These are phyloP conservation scores for Colletotrichum cordylinicola DNA, from an alignment of 2,329 filamentous ascomycete species.

Conservation along the genomic window DNA sequence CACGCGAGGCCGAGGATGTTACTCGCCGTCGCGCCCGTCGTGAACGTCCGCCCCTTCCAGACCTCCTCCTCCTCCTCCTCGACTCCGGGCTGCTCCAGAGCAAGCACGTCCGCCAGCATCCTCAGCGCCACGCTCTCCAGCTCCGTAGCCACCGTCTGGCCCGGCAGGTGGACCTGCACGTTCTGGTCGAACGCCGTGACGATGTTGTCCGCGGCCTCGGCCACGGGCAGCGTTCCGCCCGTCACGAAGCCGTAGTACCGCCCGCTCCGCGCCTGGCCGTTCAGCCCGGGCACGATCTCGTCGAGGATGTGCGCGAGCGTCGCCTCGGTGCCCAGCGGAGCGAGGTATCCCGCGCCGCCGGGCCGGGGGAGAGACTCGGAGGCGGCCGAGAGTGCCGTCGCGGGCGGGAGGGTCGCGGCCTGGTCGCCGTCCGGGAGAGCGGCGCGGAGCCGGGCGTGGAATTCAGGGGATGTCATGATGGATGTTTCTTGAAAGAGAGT, in stretches of 20 bases:
- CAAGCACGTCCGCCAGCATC: conserved; percentile 70
- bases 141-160: conserved; percentile 76
- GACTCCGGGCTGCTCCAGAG: conserved; percentile 42
- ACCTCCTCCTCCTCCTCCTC: conserved; percentile 62
- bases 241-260: conserved; percentile 92
- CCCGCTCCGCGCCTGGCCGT: conserved; percentile 65
- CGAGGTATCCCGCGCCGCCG: conserved; percentile 34
- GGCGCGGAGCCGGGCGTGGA: conserved; percentile 15
- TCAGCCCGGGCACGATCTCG: conserved; percentile 65
- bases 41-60: conserved; percentile 62
- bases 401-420: conserved; percentile 44
- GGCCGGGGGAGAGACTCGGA: conserved; percentile 44
- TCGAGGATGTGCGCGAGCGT: conserved; percentile 49
- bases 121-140: conserved; percentile 76
- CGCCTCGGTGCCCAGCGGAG: conserved; percentile 31
- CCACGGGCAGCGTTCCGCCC: conserved; percentile 79
- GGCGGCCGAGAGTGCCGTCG: conserved; percentile 38
- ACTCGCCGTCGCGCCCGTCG: conserved; percentile 72
- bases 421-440: not conserved
- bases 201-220: conserved; percentile 83
- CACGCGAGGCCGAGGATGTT: conserved; percentile 80
- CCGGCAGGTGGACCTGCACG: conserved; percentile 79
- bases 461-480: not conserved
- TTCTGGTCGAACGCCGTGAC: conserved; percentile 85
- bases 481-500: not conserved